Conservation (phyloP, 2,329 filamentous ascomycete genomes). For the Cyphellophora attinorum region DNA sequence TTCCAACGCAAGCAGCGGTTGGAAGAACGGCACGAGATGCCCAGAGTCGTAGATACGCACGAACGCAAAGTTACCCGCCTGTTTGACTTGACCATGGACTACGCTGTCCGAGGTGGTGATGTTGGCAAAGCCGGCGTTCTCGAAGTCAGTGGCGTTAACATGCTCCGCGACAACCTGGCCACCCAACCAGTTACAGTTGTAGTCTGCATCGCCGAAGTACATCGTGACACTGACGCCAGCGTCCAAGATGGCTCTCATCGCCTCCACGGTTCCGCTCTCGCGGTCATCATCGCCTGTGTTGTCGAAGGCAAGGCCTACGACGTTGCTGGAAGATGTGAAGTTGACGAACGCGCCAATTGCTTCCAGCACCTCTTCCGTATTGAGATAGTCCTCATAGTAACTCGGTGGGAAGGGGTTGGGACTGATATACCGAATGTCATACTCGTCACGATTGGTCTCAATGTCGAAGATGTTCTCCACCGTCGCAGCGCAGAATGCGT, state of each 20-base stretch:
- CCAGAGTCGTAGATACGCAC: slow-evolving; percentile 29
- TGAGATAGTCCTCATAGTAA: slow-evolving; percentile 43
- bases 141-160: slow-evolving; percentile 32
- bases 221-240: slow-evolving; percentile 27
- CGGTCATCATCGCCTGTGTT: slow-evolving; percentile 36
- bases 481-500: slow-evolving; percentile 45
- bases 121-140: slow-evolving; percentile 25
- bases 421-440: slow-evolving; percentile 34
- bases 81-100: slow-evolving; percentile 45
- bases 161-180: slow-evolving; percentile 45
- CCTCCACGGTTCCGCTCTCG: slow-evolving; percentile 31
- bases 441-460: slow-evolving; percentile 43
- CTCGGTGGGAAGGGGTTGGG: slow-evolving; percentile 28
- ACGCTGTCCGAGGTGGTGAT: slow-evolving; percentile 30
- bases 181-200: slow-evolving; percentile 29
- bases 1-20: slow-evolving; percentile 50
- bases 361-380: slow-evolving; percentile 34
- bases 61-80: slow-evolving; percentile 34
- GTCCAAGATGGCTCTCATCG: slow-evolving; percentile 32
- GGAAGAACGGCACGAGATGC: slow-evolving; percentile 31
- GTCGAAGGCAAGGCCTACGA: slow-evolving; percentile 32
- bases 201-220: slow-evolving; percentile 25
- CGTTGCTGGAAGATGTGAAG: slow-evolving; percentile 33
- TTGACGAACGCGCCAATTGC: slow-evolving; percentile 43
- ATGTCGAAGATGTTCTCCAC: slow-evolving; percentile 45